These are phyloP conservation scores for Pyrus hybrid DNA, from an alignment of 331 rosid genomes.

Conservation along the genomic window DNA sequence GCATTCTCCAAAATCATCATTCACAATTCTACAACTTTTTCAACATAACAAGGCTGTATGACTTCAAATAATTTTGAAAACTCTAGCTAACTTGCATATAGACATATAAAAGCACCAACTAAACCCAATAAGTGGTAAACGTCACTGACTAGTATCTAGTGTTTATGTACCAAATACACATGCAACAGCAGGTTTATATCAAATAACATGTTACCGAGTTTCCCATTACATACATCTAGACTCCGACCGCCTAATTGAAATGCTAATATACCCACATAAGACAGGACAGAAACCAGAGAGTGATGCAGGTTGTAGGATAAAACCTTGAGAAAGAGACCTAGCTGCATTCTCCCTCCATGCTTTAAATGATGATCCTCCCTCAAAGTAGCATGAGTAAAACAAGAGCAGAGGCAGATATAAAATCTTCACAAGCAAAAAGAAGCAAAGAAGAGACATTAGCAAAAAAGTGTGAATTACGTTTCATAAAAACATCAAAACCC, in stretches of 20 bases:
- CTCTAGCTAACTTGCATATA: neutral
- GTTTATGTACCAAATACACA: neutral
- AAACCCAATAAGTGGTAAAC: neutral
- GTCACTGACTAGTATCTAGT: neutral
- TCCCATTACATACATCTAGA: neutral
- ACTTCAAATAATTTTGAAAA: neutral
- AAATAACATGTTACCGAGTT: neutral
- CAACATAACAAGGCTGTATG: neutral
- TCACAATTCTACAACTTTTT: neutral
- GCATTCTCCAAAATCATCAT: neutral
- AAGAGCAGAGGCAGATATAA: neutral
- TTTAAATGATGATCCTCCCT: slow-evolving; percentile 96
- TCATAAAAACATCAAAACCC: neutral
- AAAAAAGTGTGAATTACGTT: neutral
- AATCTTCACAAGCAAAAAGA: neutral
- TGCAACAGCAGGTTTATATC: neutral
- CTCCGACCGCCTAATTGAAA: neutral
- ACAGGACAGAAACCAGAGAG: neutral
- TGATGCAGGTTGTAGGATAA: slow-evolving; percentile 1
- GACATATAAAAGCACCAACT: neutral
- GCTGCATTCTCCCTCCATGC: slow-evolving; percentile 97
- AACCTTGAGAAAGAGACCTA: slow-evolving; percentile 97
- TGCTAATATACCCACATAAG: neutral
- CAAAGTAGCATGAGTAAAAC: slow-evolving; percentile 25
- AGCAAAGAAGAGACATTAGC: neutral